Evolutionary conservation across 139 green algal genomes (phyloP).

Genomic region (Chlorella ohadii): DNA sequence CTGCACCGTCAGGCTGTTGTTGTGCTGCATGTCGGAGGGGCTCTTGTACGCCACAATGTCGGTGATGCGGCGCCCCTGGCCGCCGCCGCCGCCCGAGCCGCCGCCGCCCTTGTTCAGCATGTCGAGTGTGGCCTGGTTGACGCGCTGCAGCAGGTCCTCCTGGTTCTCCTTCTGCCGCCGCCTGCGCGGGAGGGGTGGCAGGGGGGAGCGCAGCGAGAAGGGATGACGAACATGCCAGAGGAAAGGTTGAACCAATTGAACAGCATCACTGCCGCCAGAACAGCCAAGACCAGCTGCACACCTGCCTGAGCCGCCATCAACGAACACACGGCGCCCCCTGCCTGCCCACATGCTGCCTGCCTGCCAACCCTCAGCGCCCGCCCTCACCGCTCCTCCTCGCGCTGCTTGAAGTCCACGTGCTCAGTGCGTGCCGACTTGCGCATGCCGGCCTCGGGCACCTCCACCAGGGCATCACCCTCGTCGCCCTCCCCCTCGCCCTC

Average conservation of each 20-base stretch:
- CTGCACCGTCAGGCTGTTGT: constrained; percentile 75
- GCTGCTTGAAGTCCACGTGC: constrained; percentile 76
- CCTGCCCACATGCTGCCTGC: too few species aligned
- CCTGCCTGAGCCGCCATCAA: too few species aligned
- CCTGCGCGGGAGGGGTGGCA: constrained; percentile 47
- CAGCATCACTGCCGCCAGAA: too few species aligned
- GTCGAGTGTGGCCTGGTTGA: constrained; percentile 87
- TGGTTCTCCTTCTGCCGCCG: constrained; percentile 79
- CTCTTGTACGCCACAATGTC: constrained; percentile 84
- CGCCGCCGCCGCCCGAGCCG: not conserved
- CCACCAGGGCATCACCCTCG: constrained; percentile 45
- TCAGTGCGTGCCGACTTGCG: constrained; percentile 73
- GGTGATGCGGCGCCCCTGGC: constrained; percentile 31
- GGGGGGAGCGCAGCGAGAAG: not conserved
- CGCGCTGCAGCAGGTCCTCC: constrained; percentile 80
- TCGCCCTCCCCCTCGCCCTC: constrained; percentile 31
- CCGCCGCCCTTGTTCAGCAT: constrained; percentile 38
- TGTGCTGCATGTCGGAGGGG: constrained; percentile 74
- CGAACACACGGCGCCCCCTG: too few species aligned
- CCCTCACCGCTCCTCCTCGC: constrained; percentile 71
- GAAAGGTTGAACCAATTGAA: too few species aligned
- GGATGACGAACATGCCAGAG: not conserved
- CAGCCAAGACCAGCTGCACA: too few species aligned
- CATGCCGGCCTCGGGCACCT: constrained; percentile 33
- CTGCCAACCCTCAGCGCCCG: too few species aligned